phyloP scores from a whole-genome alignment of 2,329 filamentous ascomycete species.

The Gaeumannomyces tritici region DNA sequence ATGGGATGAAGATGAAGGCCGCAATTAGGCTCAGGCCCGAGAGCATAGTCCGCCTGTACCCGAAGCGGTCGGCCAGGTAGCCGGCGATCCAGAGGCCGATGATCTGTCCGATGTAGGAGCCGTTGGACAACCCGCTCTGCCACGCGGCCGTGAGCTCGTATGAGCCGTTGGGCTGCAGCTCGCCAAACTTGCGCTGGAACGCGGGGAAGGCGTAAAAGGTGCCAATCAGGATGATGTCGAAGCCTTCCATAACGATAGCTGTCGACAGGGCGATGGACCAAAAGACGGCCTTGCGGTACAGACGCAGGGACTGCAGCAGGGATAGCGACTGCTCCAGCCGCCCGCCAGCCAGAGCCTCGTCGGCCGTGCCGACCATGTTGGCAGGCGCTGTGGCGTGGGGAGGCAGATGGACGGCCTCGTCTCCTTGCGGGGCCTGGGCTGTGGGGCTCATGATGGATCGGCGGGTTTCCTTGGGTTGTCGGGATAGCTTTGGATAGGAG shows the following conservation, averaged over 20 bases:
- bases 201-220: slow-evolving; percentile 18
- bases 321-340: slow-evolving; percentile 5
- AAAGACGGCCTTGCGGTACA: slow-evolving; percentile 21
- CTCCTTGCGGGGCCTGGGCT: too few relatives aligned
- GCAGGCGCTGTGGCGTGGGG: background rate
- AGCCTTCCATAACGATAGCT: slow-evolving; percentile 32
- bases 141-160: slow-evolving; percentile 43
- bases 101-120: slow-evolving; percentile 42
- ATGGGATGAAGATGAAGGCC: slow-evolving; percentile 41
- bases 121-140: slow-evolving; percentile 48
- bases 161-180: slow-evolving; percentile 15
- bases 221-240: slow-evolving; percentile 15
- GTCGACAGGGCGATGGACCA: slow-evolving; percentile 17
- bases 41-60: slow-evolving; percentile 40
- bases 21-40: slow-evolving; percentile 34
- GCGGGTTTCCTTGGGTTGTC: too few relatives aligned
- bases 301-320: slow-evolving; percentile 4
- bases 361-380: background rate
- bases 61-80: slow-evolving; percentile 37
- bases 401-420: background rate
- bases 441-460: background rate
- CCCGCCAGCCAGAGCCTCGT: background rate
- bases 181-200: slow-evolving; percentile 17
- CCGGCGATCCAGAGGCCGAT: slow-evolving; percentile 45
- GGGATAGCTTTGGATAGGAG: background rate